Percentiles rank a stretch among this genome's conserved stretches.
Evolutionary conservation across 805 yeast genomes (phyloP).

Genomic region (Pichia deserticola): DNA sequence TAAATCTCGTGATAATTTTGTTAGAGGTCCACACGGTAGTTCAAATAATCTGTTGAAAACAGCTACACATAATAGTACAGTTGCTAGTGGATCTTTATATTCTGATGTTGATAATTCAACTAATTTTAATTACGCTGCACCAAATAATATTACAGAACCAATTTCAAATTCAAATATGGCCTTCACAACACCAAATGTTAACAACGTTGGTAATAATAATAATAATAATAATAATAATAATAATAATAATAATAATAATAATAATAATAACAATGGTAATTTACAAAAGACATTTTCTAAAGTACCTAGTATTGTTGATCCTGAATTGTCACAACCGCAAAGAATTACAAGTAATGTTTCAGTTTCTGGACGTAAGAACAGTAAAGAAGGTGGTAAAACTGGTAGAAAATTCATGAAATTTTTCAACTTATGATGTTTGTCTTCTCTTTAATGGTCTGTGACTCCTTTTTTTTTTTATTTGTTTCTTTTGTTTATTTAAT

Average conservation of each 20-base stretch:
- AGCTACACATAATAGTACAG: neutral
- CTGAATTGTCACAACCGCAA: neutral
- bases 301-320: too few relatives aligned
- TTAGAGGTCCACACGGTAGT: neutral
- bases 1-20: too few relatives aligned
- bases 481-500: neutral
- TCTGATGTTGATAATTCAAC: too few relatives aligned
- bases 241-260: too few relatives aligned
- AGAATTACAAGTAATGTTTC: neutral
- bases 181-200: too few relatives aligned
- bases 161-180: too few relatives aligned
- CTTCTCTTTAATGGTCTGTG: neutral
- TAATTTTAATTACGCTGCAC: too few relatives aligned
- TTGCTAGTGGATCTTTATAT: too few relatives aligned
- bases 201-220: too few relatives aligned
- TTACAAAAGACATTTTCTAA: neutral
- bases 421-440: conserved; percentile 19
- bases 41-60: neutral
- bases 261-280: too few relatives aligned
- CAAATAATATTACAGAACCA: too few relatives aligned
- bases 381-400: conserved; percentile 8
- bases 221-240: too few relatives aligned
- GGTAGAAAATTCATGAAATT: conserved; percentile 22
- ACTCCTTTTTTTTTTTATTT: neutral
- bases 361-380: neutral